Evolutionary conservation across 2,329 filamentous ascomycete genomes (phyloP), one percentile per base, ranked within the genome.

Genomic region (Monilinia fructicola): DNA sequence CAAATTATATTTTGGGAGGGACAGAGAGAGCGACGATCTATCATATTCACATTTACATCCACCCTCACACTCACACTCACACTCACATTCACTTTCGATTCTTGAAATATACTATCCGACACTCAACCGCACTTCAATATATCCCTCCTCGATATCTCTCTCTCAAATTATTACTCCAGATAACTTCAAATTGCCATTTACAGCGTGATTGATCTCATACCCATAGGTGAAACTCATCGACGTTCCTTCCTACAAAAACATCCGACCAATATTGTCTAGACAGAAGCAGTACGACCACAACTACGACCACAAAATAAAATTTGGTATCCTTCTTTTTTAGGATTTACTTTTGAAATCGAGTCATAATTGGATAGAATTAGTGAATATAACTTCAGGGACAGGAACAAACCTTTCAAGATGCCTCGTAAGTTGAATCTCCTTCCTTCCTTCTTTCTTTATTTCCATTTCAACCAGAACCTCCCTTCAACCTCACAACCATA

Each of bases 341-440:
- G 56, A 64, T 58, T 53, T 21, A 38, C 28, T 38, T 48, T 2
- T n/a, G 16, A 59, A 26, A 40, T 58, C 62, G 58, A 50, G 40
- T 40, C 62, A 46, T 38, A 64, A n/a, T 56, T 48, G 31, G 62
- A 7, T 48, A 58, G 53, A 28, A 48, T n/a, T 2, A 54, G 46
- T 62, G 48, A 54, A 62, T 54, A 40, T 4, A 26, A 7, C 16
- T 60, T 62, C 48, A 42, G 16, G 2, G 40, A 21, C 48, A 42
- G 16, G 2, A 50, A 21, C 16, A 10, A 56, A 23, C 23, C 21
- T 38, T 3, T 26, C 62, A 64, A 46, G 14, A 64, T 64, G 62
- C 62, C 62, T 64, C n/a, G 62, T 64, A 58, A 64, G 62, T 64
- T 23, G 28, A 9, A 55, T 54, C 31, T 35, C 42, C 40, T 23